Base-by-base conservation (phyloP, 805 yeast species). In the Ascoidea asiatica region DNA sequence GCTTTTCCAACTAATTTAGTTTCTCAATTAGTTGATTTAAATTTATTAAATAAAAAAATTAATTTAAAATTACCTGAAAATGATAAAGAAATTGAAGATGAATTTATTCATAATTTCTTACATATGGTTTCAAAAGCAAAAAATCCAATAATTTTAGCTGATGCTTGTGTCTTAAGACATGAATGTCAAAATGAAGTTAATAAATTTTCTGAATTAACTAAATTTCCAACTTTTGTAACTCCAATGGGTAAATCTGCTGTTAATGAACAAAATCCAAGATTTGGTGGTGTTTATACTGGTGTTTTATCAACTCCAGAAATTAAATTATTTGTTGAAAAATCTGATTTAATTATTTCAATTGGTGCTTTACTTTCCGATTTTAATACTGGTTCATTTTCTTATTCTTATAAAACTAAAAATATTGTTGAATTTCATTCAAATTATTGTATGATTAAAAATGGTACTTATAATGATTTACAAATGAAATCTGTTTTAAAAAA, bases 211-310 rank as follows among this genome's bases (percentile, higher is more conserved):
- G 73, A 74, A 46, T 60, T 66, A 47, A 82, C 94, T 42, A 77
- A 81, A 60, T 84, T 78, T 77, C 90, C 92, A 40, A 80, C 81
- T 42, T 85, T 77, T 63, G 80, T 81, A 46, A 85, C 95, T 44
- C 95, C 95, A 55, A 82, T 85, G 90, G 95, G 95, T 64, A 85
- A 85, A 64, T 81, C 87, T 48, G 69, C 77, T 21, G 75, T 84
- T 53, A 78, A 81, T 62, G 95, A 85, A 65, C 70, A 70, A 49
- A 72, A 77, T 60, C 74, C 77, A 50, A 68, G 85, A 63, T 85
- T 75, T 63, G 87, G 86, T 53, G 95, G 95, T 64, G 86, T 81
- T 46, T 85, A 85, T 61, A 84, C 84, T 47, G 95, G 95, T 55
- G 70, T 82, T n/a, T 66, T 85, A 54, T 80, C 94, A 18, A 65